These are phyloP conservation scores for Blastobotrys muscicola DNA, from an alignment of 805 yeast species.

Conservation along the genomic window DNA sequence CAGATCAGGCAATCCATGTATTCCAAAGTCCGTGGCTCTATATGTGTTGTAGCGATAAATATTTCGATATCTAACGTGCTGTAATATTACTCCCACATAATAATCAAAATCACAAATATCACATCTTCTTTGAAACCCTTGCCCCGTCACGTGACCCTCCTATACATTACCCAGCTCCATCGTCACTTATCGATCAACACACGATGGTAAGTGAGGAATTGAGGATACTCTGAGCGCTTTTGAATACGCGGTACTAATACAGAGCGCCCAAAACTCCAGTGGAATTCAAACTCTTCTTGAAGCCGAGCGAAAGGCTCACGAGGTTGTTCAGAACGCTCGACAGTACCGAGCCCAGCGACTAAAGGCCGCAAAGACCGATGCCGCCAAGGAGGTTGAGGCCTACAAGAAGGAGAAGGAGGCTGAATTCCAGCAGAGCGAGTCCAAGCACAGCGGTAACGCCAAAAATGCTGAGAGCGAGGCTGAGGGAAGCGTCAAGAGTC, in stretches of 20 bases:
- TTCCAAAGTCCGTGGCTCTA: no score
- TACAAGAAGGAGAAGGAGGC: conserved; percentile 78
- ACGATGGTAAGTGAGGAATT: neutral
- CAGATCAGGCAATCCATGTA: conserved; percentile 39
- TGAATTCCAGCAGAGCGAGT: conserved; percentile 66
- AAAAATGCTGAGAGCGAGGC: conserved; percentile 73
- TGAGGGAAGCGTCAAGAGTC: conserved; percentile 59
- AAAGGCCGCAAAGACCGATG: conserved; percentile 92
- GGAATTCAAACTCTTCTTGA: conserved; percentile 66
- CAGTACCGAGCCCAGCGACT: conserved; percentile 77
- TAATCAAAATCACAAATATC: no score
- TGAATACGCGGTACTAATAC: neutral
- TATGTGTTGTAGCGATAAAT: neutral
- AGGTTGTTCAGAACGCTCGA: conserved; percentile 88
- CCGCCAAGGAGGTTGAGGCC: conserved; percentile 76
- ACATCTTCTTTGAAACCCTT: no score
- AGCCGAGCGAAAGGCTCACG: conserved; percentile 97
- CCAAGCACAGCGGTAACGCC: conserved; percentile 65
- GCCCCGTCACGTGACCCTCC: neutral
- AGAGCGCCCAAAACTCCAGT: conserved; percentile 35
- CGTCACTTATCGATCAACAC: neutral
- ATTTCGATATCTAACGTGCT: no score
- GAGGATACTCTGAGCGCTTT: neutral
- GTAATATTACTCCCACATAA: no score
- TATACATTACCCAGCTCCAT: neutral